Percentiles rank a stretch among this genome's conserved stretches.
Evolutionary conservation across 192 early-diverging fungal genomes (phyloP).

Genomic region (Coemansia sp.): DNA sequence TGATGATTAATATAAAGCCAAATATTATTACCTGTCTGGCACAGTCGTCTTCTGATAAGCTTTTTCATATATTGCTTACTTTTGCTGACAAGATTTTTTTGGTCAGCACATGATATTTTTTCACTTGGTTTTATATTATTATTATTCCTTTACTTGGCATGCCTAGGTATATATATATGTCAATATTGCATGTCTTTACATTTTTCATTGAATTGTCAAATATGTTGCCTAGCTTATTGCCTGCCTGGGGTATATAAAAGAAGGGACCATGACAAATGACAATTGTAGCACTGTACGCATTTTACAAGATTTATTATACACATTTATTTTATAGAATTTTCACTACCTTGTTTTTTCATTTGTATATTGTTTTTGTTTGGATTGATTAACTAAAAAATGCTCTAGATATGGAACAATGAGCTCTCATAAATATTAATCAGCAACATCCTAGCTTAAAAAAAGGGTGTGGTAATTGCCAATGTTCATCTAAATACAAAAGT

Average conservation of each 20-base stretch:
- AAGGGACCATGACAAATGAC: not conserved
- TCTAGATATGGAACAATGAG: not conserved
- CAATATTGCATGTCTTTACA: not conserved
- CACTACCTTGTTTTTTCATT: not conserved
- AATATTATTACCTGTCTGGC: not conserved
- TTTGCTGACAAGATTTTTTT: not conserved
- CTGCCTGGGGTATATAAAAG: not conserved
- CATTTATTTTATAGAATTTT: not conserved
- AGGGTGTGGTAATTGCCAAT: conserved; percentile 22
- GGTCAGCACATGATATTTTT: not conserved
- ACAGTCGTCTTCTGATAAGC: not conserved
- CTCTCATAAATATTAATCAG: not conserved
- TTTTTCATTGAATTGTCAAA: not conserved
- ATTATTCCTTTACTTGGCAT: not conserved
- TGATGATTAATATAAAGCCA: not conserved
- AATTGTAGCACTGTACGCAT: not conserved
- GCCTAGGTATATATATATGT: not conserved
- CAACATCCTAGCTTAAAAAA: conserved; percentile 23
- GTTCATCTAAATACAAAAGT: conserved; percentile 20
- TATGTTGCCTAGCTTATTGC: not conserved
- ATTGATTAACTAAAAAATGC: not conserved
- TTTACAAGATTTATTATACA: not conserved
- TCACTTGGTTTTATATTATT: not conserved
- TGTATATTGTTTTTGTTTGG: not conserved
- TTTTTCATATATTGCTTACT: not conserved